Conservation (phyloP, 2,329 filamentous ascomycete species). For the Pyrenophora graminea region DNA sequence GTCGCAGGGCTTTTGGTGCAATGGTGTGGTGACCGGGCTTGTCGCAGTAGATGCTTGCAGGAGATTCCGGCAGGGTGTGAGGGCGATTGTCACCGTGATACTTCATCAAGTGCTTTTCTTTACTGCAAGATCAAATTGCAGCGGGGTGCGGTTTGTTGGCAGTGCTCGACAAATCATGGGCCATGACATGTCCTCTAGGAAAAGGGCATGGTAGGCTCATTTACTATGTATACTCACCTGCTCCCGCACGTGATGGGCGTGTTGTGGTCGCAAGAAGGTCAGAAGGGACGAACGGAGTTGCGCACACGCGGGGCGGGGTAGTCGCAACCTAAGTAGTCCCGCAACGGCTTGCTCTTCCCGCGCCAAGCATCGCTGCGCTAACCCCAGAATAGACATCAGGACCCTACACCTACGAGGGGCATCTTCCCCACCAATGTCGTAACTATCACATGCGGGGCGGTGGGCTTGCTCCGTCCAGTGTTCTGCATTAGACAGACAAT, state of each 20-base stretch:
- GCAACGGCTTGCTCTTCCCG: conserved; percentile 11
- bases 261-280: not conserved
- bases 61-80: conserved; percentile 10
- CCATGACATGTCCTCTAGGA: conserved; percentile 1
- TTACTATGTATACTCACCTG: conserved; percentile 10
- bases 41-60: conserved; percentile 4
- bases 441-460: conserved; percentile 30
- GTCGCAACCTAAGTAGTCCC: conserved; percentile 26
- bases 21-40: conserved; percentile 1
- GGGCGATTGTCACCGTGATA: conserved; percentile 11
- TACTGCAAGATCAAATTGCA: conserved; percentile 5
- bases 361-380: conserved; percentile 17
- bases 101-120: conserved; percentile 4
- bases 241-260: not conserved
- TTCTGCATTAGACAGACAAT: conserved; percentile 19
- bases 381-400: conserved; percentile 30
- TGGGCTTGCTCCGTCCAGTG: conserved; percentile 9
- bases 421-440: conserved; percentile 36
- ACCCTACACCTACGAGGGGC: conserved; percentile 32
- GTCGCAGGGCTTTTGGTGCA: conserved; percentile 16
- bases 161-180: conserved; percentile 5
- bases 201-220: conserved; percentile 12
- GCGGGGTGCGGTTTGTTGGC: conserved; percentile 1
- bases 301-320: conserved; percentile 33
- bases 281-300: conserved; percentile 5